Evolutionary conservation across 192 early-diverging fungal species (phyloP).

Genomic region (Neocallimastix lanati): DNA sequence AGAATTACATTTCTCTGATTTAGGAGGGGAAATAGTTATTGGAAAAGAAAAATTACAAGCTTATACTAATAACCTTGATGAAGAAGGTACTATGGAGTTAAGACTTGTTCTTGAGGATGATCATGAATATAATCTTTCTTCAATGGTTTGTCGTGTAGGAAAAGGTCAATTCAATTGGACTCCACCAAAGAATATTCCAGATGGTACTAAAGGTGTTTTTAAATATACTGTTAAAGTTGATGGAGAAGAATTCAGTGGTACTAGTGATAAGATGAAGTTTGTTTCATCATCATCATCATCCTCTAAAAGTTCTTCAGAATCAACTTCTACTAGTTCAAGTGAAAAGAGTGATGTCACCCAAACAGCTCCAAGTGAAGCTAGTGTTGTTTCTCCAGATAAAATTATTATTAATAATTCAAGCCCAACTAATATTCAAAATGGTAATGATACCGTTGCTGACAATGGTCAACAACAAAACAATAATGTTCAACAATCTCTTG

Average conservation of each 20-base stretch:
- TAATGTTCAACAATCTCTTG: no score
- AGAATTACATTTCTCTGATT: not conserved
- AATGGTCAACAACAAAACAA: no score
- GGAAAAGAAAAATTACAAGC: not conserved
- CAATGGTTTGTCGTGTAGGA: not conserved
- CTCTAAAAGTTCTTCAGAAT: no score
- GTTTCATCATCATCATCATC: no score
- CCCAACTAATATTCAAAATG: no score
- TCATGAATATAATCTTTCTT: not conserved
- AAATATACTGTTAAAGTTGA: not conserved
- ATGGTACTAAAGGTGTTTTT: not conserved
- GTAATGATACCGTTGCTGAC: no score
- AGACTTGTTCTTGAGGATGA: not conserved
- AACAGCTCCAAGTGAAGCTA: no score
- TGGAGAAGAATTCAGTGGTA: not conserved
- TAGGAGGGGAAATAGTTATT: not conserved
- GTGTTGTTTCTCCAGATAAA: no score
- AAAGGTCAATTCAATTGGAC: not conserved
- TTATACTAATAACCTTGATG: not conserved
- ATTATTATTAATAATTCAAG: no score
- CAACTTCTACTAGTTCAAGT: no score
- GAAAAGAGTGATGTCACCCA: no score
- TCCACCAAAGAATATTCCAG: not conserved
- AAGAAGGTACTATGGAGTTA: not conserved
- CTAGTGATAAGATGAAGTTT: not conserved